phyloP scores from a whole-genome alignment of 2,329 filamentous ascomycete species.

The Claviceps lovelessii region DNA sequence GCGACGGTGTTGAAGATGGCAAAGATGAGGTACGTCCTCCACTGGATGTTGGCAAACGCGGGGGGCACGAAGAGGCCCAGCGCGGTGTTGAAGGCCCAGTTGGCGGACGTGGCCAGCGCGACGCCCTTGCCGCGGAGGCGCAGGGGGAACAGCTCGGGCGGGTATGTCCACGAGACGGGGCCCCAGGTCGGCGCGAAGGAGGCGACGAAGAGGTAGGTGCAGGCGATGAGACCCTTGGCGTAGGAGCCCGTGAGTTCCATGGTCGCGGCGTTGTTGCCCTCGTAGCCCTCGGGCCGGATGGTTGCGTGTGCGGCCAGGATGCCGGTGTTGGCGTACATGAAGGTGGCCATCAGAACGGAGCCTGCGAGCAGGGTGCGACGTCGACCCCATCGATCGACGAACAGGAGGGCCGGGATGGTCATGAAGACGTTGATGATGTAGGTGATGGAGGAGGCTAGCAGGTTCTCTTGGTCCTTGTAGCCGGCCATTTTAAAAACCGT shows the following conservation, averaged over 20 bases:
- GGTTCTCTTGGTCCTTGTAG: conserved; percentile 30
- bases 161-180: conserved; percentile 41
- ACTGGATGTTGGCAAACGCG: conserved; percentile 27
- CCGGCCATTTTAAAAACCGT: conserved; percentile 27
- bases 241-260: conserved; percentile 30
- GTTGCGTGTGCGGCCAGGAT: conserved; percentile 34
- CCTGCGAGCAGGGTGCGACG: conserved; percentile 53
- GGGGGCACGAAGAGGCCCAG: conserved; percentile 25
- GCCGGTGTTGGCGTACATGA: conserved; percentile 40
- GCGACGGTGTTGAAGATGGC: conserved; percentile 36
- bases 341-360: conserved; percentile 49
- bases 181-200: conserved; percentile 31
- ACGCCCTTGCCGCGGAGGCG: conserved; percentile 38
- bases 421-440: conserved; percentile 67
- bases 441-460: conserved; percentile 41
- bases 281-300: conserved; percentile 27
- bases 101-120: conserved; percentile 33
- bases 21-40: conserved; percentile 39
- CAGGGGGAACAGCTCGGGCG: conserved; percentile 39
- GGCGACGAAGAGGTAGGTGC: conserved; percentile 50
- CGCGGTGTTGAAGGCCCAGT: conserved; percentile 28
- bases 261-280: conserved; percentile 31
- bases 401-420: conserved; percentile 63
- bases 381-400: conserved; percentile 62
- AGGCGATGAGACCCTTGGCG: conserved; percentile 46